These are phyloP conservation scores for Neurospora africana DNA, from an alignment of 495 filamentous ascomycete species.

Conservation along the genomic window DNA sequence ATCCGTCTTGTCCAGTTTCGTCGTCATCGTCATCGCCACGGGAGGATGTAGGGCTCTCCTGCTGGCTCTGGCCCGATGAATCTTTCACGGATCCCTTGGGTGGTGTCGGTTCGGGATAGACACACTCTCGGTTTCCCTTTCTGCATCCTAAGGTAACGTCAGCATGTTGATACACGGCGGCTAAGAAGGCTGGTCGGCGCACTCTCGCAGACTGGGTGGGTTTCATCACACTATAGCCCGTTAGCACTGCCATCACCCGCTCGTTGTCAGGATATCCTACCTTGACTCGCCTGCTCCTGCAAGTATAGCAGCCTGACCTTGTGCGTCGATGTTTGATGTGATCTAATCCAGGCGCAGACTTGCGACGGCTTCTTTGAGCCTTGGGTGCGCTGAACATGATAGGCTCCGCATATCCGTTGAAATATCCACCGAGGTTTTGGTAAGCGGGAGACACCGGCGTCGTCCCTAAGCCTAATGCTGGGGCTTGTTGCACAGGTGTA, in stretches of 20 bases:
- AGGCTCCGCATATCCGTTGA: conserved; percentile 35
- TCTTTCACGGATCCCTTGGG: conserved; percentile 38
- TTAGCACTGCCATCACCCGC: conserved; percentile 2
- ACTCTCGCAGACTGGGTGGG: conserved; percentile 80
- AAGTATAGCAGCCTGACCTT: conserved; percentile 90
- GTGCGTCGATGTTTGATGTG: conserved; percentile 91
- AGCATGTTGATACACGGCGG: conserved; percentile 10
- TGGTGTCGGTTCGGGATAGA: conserved; percentile 62
- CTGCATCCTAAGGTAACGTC: conserved; percentile 51
- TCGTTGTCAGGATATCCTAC: conserved; percentile 28
- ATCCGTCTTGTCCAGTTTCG: conserved; percentile 38
- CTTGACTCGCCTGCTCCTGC: conserved; percentile 82
- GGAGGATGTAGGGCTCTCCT: conserved; percentile 38
- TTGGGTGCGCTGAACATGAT: conserved; percentile 42
- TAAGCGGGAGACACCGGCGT: conserved; percentile 29
- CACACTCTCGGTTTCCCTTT: conserved; percentile 76
- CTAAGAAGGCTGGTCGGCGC: conserved; percentile 16
- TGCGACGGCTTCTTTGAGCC: conserved; percentile 44
- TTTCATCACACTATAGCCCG: conserved; percentile 63
- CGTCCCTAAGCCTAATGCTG: conserved; percentile 17
- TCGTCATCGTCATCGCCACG: conserved; percentile 45
- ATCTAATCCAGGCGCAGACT: conserved; percentile 51
- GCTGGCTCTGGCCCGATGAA: conserved; percentile 40
- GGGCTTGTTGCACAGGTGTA: conserved; percentile 24
- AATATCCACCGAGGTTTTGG: conserved; percentile 32